phyloP scores from a whole-genome alignment of 192 early-diverging fungal species.

The Neocallimastix lanati region DNA sequence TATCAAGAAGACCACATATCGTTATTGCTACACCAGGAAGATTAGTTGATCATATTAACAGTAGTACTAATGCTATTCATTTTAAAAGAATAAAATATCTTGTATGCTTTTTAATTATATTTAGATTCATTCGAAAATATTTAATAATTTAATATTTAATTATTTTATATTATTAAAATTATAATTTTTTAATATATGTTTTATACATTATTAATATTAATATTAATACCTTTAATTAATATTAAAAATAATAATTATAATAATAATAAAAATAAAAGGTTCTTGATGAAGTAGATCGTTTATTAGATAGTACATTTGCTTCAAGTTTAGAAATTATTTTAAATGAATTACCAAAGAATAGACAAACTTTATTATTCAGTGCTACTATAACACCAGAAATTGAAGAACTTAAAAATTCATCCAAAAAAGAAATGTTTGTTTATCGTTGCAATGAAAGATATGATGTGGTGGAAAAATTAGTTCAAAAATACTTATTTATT shows the following conservation, averaged over 20 bases:
- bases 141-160: no score
- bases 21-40: constrained; percentile 91
- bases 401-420: constrained; percentile 28
- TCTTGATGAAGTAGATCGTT: constrained; percentile 87
- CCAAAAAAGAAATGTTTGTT: constrained; percentile 12
- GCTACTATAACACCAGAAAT: constrained; percentile 92
- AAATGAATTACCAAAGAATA: constrained; percentile 48
- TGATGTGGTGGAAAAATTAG: constrained; percentile 63
- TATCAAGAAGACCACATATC: constrained; percentile 69
- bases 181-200: no score
- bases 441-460: constrained; percentile 23
- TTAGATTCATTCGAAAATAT: no score
- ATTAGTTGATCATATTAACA: constrained; percentile 78
- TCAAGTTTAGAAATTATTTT: constrained; percentile 66
- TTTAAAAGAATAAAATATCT: constrained; percentile 60
- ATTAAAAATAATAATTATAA: no score
- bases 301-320: constrained; percentile 71
- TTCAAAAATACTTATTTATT: constrained; percentile 80
- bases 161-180: not conserved
- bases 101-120: constrained; percentile 17
- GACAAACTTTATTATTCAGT: constrained; percentile 89
- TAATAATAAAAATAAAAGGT: constrained; percentile 12
- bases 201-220: no score
- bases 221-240: no score
- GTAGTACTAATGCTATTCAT: constrained; percentile 48